Conservation (phyloP, 1,139 yeast genomes). For the Zygosaccharomyces pseudobailii region DNA sequence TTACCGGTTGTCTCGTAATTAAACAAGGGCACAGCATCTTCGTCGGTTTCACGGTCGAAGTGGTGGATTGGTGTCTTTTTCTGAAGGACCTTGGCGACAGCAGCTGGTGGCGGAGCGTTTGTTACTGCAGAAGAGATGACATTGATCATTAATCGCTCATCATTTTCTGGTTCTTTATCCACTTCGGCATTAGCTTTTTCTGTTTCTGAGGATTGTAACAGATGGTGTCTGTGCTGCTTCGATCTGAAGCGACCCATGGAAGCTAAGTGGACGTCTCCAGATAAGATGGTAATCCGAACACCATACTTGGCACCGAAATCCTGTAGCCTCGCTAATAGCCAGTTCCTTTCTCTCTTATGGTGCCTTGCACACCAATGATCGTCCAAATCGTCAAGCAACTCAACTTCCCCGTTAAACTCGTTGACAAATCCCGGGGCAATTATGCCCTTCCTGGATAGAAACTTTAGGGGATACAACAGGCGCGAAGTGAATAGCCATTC, state of each 20-base stretch:
- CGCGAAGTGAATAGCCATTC: conserved; percentile 67
- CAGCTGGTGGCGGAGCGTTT: conserved; percentile 88
- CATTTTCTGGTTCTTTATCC: conserved; percentile 53
- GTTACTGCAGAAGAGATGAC: conserved; percentile 85
- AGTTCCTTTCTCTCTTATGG: conserved; percentile 76
- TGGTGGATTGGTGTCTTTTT: conserved; percentile 66
- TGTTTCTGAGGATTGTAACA: conserved; percentile 34
- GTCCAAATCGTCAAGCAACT: conserved; percentile 83
- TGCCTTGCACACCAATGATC: conserved; percentile 94
- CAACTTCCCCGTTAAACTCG: conserved; percentile 87
- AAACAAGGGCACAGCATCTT: conserved; percentile 76
- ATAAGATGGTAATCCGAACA: conserved; percentile 72
- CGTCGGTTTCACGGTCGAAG: conserved; percentile 60
- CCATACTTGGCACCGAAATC: conserved; percentile 59
- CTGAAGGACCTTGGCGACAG: conserved; percentile 67
- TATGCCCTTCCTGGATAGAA: conserved; percentile 64
- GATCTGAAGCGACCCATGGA: conserved; percentile 75
- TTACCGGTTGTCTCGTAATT: conserved; percentile 55
- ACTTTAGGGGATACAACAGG: conserved; percentile 58
- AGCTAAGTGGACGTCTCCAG: conserved; percentile 92
- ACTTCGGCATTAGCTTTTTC: conserved; percentile 40
- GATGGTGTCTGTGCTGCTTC: conserved; percentile 45
- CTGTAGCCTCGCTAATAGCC: conserved; percentile 50
- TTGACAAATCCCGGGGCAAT: conserved; percentile 69
- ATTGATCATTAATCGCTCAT: conserved; percentile 75